Evolutionary conservation across 345 rosid genomes (phyloP).

Genomic region (Eucalyptus erythrocorys): DNA sequence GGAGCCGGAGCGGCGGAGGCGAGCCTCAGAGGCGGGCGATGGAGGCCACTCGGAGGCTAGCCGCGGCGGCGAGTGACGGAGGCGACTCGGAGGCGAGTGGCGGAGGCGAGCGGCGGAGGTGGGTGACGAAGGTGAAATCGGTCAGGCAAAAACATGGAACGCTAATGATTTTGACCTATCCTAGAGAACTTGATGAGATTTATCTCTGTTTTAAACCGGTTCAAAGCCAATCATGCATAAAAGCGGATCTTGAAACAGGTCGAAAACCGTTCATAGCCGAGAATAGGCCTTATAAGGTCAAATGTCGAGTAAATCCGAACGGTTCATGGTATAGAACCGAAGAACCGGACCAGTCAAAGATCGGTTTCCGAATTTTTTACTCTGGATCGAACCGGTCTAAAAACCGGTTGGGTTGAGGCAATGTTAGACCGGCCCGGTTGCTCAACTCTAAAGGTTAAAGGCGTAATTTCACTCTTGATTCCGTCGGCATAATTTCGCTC

Average conservation of each 20-base stretch:
- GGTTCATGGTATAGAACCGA: not conserved
- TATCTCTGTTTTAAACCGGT: no score
- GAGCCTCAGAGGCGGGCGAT: no score
- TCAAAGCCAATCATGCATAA: no score
- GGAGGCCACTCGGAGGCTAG: no score
- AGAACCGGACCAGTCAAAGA: not conserved
- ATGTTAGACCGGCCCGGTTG: not conserved
- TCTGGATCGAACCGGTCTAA: not conserved
- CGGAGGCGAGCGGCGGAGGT: no score
- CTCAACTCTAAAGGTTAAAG: not conserved
- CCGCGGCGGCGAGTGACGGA: no score
- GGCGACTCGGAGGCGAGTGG: no score
- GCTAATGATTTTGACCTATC: not conserved
- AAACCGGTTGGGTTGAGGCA: not conserved
- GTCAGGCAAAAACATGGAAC: not conserved
- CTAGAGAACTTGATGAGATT: not conserved
- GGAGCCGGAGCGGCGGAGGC: no score
- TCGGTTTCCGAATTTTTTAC: not conserved
- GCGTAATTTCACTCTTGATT: no score
- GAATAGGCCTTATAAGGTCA: not conserved
- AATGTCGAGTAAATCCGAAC: not conserved
- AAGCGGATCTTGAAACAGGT: not conserved
- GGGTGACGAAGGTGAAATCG: no score
- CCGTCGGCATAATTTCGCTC: not conserved
- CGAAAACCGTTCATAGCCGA: no score